Percentiles rank a stretch among this genome's conserved stretches.
phyloP scores from a whole-genome alignment of 2,329 filamentous ascomycete species.

The Fusarium coicis region DNA sequence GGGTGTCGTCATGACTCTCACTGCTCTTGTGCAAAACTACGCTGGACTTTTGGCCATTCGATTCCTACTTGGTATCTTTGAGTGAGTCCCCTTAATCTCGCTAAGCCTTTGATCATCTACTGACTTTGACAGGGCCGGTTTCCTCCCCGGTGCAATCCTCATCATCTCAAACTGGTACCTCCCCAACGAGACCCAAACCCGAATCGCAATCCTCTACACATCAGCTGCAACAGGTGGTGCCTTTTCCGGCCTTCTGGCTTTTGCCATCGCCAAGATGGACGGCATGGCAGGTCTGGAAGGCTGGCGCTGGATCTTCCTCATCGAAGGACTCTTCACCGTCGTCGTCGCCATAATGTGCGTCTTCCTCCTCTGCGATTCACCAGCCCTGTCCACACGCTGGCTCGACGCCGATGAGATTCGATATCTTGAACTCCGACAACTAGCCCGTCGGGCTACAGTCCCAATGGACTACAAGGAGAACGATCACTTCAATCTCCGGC shows the following conservation, averaged over 20 bases:
- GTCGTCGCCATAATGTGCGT: slow-evolving; percentile 14
- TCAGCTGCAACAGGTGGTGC: slow-evolving; percentile 28
- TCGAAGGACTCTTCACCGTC: slow-evolving; percentile 19
- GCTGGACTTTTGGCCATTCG: slow-evolving; percentile 12
- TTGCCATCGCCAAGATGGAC: slow-evolving; percentile 29
- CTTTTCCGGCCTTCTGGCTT: slow-evolving; percentile 46
- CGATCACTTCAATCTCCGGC: slow-evolving; percentile 4
- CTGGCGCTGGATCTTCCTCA: slow-evolving; percentile 28
- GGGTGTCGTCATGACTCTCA: slow-evolving; percentile 16
- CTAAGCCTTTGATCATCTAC: accelerated
- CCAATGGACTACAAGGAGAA: slow-evolving; percentile 16
- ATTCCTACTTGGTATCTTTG: slow-evolving; percentile 12
- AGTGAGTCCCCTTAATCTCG: neutral
- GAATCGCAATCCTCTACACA: slow-evolving; percentile 30
- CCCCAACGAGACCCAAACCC: slow-evolving; percentile 20
- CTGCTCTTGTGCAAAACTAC: slow-evolving; percentile 8
- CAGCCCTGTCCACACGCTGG: slow-evolving; percentile 11
- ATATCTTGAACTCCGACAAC: slow-evolving; percentile 14
- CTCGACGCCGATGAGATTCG: slow-evolving; percentile 12
- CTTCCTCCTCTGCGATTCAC: slow-evolving; percentile 10
- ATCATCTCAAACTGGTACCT: slow-evolving; percentile 31
- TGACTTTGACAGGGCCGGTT: neutral
- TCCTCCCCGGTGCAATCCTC: slow-evolving; percentile 15
- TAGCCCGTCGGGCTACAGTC: neutral
- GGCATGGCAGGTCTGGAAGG: slow-evolving; percentile 18